Evolutionary conservation across 2,329 filamentous ascomycete genomes (phyloP), one percentile per base, ranked within the genome.

Genomic region (Tricladium varicosporioides): DNA sequence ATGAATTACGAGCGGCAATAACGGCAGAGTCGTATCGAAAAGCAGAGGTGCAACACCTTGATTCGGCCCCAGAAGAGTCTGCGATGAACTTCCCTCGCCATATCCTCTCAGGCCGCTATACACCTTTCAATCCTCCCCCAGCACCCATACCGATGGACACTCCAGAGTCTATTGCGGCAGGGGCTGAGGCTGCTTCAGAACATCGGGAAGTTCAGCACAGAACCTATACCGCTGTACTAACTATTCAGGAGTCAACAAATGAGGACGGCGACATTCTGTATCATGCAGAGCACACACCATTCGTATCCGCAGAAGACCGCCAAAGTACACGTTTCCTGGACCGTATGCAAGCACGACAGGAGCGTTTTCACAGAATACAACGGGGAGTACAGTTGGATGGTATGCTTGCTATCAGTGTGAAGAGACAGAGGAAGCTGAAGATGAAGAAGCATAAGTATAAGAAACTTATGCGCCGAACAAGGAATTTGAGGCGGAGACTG

Each of bases 381-480:
- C 73, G 73, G 51, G 62, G 56, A 57, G 80, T 85, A 61, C 79
- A 84, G 22, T 46, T 32, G 54, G 67, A 64, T 68, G 72, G 72
- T 53, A 92, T 96, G 87, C 77, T 87, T 60, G 84, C 91, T 62
- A 91, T 99, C 71, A 96, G 91, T 71, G 93, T 97, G 66, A 92
- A 88, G 80, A 83, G 94, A 74, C 91, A 96, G 76, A 82, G 92
- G 71, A 95, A 94, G 78, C 78, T 97, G 70, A 96, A 92, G 85
- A 99, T 99, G 92, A 99, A 99, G 89, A 99, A 97, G 85, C 93
- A 97, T 84, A 99, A 99, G 86, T 96, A 96, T 77, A 97, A 97
- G 92, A 99, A 99, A 85, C 80, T 97, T 66, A 92, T 96, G 89
- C 90, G 88, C 81, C 84, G 86, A 75, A 97, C 93, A 70, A 85